Percentiles rank a stretch among this genome's conserved stretches.
These are phyloP conservation scores for Termitomyces sp. DNA, from an alignment of 768 basidiomycete species.

Conservation along the genomic window DNA sequence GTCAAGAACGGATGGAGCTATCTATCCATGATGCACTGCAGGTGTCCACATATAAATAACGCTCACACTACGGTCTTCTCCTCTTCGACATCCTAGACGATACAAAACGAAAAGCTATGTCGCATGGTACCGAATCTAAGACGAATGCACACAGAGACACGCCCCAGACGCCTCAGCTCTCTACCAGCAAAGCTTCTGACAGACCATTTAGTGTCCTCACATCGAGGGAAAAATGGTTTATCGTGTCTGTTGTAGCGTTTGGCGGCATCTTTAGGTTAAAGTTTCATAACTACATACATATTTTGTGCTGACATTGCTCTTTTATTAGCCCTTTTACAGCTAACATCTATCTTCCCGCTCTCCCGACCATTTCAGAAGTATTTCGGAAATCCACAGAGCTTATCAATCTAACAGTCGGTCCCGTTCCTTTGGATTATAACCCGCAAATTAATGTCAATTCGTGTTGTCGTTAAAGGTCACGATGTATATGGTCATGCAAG, in stretches of 20 bases:
- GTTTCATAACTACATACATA: neutral
- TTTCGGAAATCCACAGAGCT: slow-evolving; percentile 68
- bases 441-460: neutral
- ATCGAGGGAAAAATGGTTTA: slow-evolving; percentile 62
- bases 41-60: too few species aligned
- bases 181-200: neutral
- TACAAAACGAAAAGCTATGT: neutral
- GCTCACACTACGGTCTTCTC: too few species aligned
- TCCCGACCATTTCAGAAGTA: slow-evolving; percentile 60
- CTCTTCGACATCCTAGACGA: neutral
- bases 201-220: slow-evolving; percentile 49
- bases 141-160: neutral
- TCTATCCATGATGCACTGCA: too few species aligned
- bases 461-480: slow-evolving; percentile 50
- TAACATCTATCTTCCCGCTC: slow-evolving; percentile 79
- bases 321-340: slow-evolving; percentile 38
- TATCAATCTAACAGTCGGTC: slow-evolving; percentile 70
- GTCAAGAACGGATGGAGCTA: too few species aligned
- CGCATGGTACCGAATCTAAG: neutral
- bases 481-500: slow-evolving; percentile 71
- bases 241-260: slow-evolving; percentile 55
- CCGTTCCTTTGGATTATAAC: slow-evolving; percentile 23
- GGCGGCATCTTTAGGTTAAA: slow-evolving; percentile 64
- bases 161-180: neutral
- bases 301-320: neutral